Conservation (phyloP, 495 filamentous ascomycete species). For the Neurospora tetrasperma region DNA sequence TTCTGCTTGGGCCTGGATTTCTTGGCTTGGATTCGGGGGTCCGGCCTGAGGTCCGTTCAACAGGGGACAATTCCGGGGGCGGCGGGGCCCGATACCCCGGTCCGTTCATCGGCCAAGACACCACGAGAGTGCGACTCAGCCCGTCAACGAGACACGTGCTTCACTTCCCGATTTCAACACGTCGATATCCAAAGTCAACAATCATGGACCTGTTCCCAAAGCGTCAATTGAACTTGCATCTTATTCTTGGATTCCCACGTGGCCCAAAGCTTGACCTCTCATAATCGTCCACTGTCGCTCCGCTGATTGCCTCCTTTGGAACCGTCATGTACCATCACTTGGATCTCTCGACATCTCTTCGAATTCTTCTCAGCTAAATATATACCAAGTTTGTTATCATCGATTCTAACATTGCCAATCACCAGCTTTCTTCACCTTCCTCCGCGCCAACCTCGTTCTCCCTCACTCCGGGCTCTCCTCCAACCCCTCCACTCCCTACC, state of each 20-base stretch:
- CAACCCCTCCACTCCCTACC: slow-evolving; percentile 29
- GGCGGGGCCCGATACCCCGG: neutral
- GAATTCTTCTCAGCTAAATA: neutral
- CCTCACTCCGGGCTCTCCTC: slow-evolving; percentile 33
- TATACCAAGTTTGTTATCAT: neutral
- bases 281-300: neutral
- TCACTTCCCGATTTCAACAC: neutral
- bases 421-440: slow-evolving; percentile 46
- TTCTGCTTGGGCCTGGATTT: slow-evolving; percentile 1
- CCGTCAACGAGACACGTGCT: neutral
- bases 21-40: neutral
- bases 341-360: neutral
- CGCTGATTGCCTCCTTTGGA: neutral
- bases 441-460: slow-evolving; percentile 46
- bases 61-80: neutral
- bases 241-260: neutral
- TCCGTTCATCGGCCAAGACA: neutral
- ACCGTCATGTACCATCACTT: neutral
- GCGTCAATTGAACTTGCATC: neutral
- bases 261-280: neutral
- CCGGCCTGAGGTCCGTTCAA: neutral
- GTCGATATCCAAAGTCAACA: neutral
- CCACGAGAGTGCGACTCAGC: neutral
- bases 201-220: neutral
- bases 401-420: slow-evolving; percentile 9